Base-by-base conservation (phyloP, 768 basidiomycete genomes). In the Termitomyces sp. region DNA sequence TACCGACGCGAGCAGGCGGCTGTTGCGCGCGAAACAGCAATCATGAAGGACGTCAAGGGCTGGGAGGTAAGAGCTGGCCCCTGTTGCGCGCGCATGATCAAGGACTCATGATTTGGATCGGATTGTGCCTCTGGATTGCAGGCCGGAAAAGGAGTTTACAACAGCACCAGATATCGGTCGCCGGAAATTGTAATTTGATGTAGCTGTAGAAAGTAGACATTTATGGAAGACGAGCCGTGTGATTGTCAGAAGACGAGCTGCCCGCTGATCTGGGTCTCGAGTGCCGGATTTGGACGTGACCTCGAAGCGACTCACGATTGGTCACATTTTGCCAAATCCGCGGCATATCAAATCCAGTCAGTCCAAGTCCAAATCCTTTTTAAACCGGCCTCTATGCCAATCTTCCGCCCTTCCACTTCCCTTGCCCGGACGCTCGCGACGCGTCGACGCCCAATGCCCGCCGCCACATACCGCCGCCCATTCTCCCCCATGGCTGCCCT, bases 21-120 rank as follows among this genome's bases (percentile, higher is more conserved):
- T 53, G 55, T 89, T 57, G 88, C 78, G 32, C 76, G 93, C 50
- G 97, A 98, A 76, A 81, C 79, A 76, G 91, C 87, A 76, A 93
- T 98, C 69, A 98, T 98, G 96, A 92, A 91, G 76, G 91, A 94
- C 67, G 94, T 98, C 55, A 81, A 83, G 59, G 92, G 86, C 42
- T 98, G 96, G 96, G 87, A 92, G 92, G 95, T 97, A 75, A 73
- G 94, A 46, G 20, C 1, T 18, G 40, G 54, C 57, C 60, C 56
- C 55, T 62, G 54, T 54, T 57, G 57, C 33, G 61, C 22, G 39
- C 64, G 67, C 55, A 67, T 70, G 62, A 66, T 52, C 22, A 63
- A n/a, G 35, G 16, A 58, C 36, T 63, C 62, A 60, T 64, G 63
- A 64, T 66, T 64, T 58, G 55, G 55, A 61, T 62, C 62, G 65